Evolutionary conservation across 768 basidiomycete genomes (phyloP).

Genomic region (Bullera alba): DNA sequence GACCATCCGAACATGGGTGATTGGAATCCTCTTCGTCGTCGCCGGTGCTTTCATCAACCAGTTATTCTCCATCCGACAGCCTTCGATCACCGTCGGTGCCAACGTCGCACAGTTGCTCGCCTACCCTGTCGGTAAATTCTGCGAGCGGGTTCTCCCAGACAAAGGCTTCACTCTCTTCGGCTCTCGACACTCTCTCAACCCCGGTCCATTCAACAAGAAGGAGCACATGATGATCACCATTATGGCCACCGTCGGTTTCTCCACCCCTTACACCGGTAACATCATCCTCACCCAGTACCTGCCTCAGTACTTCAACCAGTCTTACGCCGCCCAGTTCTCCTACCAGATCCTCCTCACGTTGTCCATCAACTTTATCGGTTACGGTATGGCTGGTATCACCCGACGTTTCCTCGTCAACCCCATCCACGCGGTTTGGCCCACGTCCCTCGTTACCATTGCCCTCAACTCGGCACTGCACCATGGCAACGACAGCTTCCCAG

Average conservation of each 20-base stretch:
- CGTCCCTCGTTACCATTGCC: constrained; percentile 78
- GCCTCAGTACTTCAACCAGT: constrained; percentile 36
- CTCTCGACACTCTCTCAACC: constrained; percentile 54
- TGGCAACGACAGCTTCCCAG: background rate
- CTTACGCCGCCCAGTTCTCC: constrained; percentile 35
- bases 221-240: constrained; percentile 74
- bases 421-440: constrained; percentile 14
- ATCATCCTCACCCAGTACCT: constrained; percentile 31
- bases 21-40: constrained; percentile 48
- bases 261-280: constrained; percentile 32
- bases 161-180: constrained; percentile 47
- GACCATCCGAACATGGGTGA: constrained; percentile 25
- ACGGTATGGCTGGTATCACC: constrained; percentile 14
- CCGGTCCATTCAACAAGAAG: constrained; percentile 84
- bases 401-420: constrained; percentile 11
- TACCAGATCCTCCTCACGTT: constrained; percentile 10
- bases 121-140: constrained; percentile 57
- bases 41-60: constrained; percentile 53
- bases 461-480: constrained; percentile 23
- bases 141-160: constrained; percentile 46
- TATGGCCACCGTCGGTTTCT: constrained; percentile 32
- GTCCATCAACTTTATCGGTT: constrained; percentile 14
- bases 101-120: constrained; percentile 61
- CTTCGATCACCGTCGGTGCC: background rate
- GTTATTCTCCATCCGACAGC: constrained; percentile 47